A percentile compares a stretch with the other conserved stretches of the same genome.
Evolutionary conservation across 2,329 filamentous ascomycete species (phyloP).

Genomic region (Fusarium sp.): DNA sequence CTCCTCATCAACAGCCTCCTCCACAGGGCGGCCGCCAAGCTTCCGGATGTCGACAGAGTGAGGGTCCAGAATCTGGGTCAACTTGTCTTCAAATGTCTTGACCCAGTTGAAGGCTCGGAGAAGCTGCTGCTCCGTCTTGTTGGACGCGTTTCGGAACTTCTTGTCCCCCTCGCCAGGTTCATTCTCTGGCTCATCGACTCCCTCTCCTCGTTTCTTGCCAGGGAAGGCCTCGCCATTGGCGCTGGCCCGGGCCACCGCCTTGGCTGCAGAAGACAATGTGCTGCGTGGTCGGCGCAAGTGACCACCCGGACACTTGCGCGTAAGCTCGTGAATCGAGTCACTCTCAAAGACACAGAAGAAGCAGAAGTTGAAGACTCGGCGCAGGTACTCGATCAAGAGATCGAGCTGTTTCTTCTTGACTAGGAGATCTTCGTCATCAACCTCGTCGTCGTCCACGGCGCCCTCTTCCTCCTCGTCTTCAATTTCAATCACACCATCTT

Average conservation of each 20-base stretch:
- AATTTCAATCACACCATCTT: conserved; percentile 71
- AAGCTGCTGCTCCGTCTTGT: conserved; percentile 88
- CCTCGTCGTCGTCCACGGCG: conserved; percentile 81
- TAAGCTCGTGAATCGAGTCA: conserved; percentile 94
- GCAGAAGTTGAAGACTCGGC: conserved; percentile 97
- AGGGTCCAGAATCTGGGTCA: conserved; percentile 90
- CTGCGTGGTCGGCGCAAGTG: conserved; percentile 90
- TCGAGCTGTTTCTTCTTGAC: conserved; percentile 97
- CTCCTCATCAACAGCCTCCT: conserved; percentile 88
- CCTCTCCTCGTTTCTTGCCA: conserved; percentile 74
- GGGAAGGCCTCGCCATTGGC: conserved; percentile 85
- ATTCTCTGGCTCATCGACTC: conserved; percentile 68
- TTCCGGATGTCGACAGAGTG: conserved; percentile 87
- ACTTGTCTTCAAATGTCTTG: conserved; percentile 96
- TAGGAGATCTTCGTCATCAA: conserved; percentile 87
- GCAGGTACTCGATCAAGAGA: conserved; percentile 93
- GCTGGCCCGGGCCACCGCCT: conserved; percentile 84
- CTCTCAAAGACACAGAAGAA: conserved; percentile 99
- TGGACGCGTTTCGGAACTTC: conserved; percentile 72
- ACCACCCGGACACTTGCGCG: conserved; percentile 95
- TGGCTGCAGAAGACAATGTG: conserved; percentile 82
- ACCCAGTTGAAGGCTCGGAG: conserved; percentile 98
- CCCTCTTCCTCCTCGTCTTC: conserved; percentile 85
- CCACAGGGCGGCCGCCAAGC: conserved; percentile 84
- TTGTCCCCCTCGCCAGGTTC: conserved; percentile 65